Evolutionary conservation across 2,329 filamentous ascomycete species (phyloP).

Genomic region (Acephala macrosclerotiorum): DNA sequence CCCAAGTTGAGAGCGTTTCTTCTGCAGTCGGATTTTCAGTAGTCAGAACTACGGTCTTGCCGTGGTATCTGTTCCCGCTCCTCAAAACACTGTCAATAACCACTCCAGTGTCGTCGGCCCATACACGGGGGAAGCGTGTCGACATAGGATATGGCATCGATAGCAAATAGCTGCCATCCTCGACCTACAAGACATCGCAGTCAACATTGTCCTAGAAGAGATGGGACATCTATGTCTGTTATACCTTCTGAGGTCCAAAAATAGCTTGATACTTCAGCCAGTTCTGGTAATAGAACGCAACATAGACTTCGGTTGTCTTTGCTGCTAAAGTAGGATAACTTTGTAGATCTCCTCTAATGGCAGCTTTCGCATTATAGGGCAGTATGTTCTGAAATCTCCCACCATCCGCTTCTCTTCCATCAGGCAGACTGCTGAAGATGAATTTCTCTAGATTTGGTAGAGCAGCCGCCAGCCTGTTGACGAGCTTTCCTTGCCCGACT

Average conservation of each 20-base stretch:
- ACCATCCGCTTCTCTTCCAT: not conserved
- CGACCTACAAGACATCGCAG: not conserved
- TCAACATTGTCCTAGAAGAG: not conserved
- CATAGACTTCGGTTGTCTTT: not conserved
- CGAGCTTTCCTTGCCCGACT: not conserved
- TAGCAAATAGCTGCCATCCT: not conserved
- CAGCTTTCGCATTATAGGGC: not conserved
- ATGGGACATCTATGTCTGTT: not conserved
- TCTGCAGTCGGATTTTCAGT: not conserved
- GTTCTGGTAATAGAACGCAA: constrained; percentile 4
- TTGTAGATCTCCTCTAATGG: not conserved
- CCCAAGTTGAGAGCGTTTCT: not conserved
- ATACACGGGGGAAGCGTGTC: not conserved
- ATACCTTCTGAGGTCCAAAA: constrained; percentile 1
- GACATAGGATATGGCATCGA: not conserved
- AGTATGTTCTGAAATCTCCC: not conserved
- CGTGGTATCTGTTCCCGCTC: not conserved
- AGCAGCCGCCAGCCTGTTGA: not conserved
- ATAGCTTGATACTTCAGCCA: constrained; percentile 2
- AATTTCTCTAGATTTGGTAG: not conserved
- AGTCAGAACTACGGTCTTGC: not conserved
- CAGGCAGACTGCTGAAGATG: not conserved
- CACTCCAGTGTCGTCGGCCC: not conserved
- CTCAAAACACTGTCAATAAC: not conserved
- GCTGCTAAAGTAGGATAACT: not conserved